phyloP scores from a whole-genome alignment of 306 rosid species.

The Lathyrus sativus region DNA sequence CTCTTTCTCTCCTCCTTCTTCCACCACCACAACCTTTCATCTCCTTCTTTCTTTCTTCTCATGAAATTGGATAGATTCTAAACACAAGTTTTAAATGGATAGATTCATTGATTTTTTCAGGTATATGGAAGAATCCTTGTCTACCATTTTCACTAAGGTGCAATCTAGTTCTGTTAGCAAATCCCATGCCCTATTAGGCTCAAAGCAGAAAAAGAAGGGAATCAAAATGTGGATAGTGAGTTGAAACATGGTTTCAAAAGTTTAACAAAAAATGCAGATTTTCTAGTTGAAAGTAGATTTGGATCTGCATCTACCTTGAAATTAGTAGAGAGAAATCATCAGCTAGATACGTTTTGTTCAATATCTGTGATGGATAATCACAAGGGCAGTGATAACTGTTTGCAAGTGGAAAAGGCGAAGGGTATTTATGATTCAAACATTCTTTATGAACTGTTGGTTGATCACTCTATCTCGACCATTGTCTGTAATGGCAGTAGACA shows the following conservation, averaged over 20 bases:
- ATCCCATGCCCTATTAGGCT: slow-evolving; percentile 40
- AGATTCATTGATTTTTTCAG: too few relatives aligned
- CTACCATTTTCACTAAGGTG: slow-evolving; percentile 53
- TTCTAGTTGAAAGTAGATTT: slow-evolving; percentile 37
- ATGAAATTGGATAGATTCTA: too few relatives aligned
- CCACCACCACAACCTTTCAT: too few relatives aligned
- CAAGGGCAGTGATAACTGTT: slow-evolving; percentile 27
- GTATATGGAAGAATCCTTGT: slow-evolving; percentile 57
- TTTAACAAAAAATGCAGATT: slow-evolving; percentile 40
- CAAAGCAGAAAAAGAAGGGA: slow-evolving; percentile 43
- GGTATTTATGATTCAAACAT: slow-evolving; percentile 40
- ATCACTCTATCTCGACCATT: slow-evolving; percentile 33
- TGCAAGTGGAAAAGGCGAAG: slow-evolving; percentile 38
- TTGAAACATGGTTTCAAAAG: slow-evolving; percentile 36
- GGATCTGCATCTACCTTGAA: slow-evolving; percentile 40
- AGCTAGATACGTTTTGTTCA: slow-evolving; percentile 32
- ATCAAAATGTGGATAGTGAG: slow-evolving; percentile 45
- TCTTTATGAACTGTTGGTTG: slow-evolving; percentile 40
- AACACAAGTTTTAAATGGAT: too few relatives aligned
- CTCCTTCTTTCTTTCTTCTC: too few relatives aligned
- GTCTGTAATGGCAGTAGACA: slow-evolving; percentile 45
- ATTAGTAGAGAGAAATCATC: slow-evolving; percentile 18
- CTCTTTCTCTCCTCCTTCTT: too few relatives aligned
- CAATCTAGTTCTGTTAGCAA: slow-evolving; percentile 56
- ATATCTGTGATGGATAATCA: slow-evolving; percentile 42